Conservation (phyloP, 2,329 filamentous ascomycete species). For the Diaporthe citriasiana region DNA sequence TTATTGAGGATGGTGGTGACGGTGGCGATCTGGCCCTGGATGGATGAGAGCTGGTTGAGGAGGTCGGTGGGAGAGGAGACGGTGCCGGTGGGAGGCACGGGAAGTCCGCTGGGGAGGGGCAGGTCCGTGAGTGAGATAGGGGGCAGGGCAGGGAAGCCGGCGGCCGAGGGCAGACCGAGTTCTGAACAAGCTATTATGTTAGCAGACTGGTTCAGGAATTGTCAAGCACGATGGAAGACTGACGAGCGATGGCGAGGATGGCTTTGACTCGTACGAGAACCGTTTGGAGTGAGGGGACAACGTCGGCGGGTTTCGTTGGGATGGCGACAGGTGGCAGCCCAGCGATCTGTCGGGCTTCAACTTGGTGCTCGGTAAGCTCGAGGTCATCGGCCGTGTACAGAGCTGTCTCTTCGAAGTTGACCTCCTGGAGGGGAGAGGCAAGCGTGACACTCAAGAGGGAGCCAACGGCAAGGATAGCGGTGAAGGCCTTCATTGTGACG, state of each 20-base stretch:
- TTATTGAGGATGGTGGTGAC: background rate
- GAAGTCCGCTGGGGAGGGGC: background rate
- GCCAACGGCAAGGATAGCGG: constrained; percentile 6
- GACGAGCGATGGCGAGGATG: background rate
- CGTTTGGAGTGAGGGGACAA: background rate
- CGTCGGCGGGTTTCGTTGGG: background rate
- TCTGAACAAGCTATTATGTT: background rate
- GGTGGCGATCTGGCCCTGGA: background rate
- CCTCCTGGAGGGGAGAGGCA: constrained; percentile 2
- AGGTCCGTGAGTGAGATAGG: background rate
- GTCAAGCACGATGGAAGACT: background rate
- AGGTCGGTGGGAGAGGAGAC: background rate
- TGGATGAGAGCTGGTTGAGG: background rate
- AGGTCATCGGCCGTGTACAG: background rate
- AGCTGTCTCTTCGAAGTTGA: constrained; percentile 3
- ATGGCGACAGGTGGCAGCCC: constrained; percentile 3
- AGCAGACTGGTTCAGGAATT: background rate
- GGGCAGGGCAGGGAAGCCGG: background rate
- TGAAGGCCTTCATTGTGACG: constrained; percentile 8
- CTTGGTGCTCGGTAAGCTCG: background rate
- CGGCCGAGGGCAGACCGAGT: background rate
- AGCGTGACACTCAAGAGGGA: background rate
- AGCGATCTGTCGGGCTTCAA: background rate
- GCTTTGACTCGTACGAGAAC: background rate
- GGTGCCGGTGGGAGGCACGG: background rate